These are phyloP conservation scores for Vanrija sp. DNA, from an alignment of 1,284 basidiomycete species.

Conservation along the genomic window DNA sequence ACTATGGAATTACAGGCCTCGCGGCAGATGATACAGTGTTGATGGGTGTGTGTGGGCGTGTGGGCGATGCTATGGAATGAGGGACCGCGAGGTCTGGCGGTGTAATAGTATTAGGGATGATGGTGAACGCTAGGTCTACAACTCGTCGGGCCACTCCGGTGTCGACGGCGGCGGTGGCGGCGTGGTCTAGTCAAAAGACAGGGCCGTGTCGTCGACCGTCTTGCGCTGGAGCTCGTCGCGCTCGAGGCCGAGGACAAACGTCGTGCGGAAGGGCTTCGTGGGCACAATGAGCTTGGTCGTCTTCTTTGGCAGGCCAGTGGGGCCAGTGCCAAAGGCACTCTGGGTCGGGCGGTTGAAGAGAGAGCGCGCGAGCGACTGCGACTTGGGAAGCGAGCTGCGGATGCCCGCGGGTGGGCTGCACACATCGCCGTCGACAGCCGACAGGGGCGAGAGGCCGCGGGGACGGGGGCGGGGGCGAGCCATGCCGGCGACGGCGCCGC, in stretches of 20 bases:
- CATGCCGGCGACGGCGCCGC: neutral
- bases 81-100: too few relatives aligned
- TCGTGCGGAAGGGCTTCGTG: slow-evolving; percentile 39
- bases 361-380: slow-evolving; percentile 37
- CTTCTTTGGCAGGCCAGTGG: slow-evolving; percentile 16
- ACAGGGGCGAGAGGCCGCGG: slow-evolving; percentile 18
- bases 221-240: slow-evolving; percentile 36
- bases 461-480: slow-evolving; percentile 4
- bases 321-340: slow-evolving; percentile 11
- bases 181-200: too few relatives aligned
- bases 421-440: slow-evolving; percentile 4
- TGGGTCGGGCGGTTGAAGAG: slow-evolving; percentile 26
- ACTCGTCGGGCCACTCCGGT: too few relatives aligned
- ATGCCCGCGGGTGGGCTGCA: neutral
- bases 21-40: too few relatives aligned
- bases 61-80: too few relatives aligned
- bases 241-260: slow-evolving; percentile 42
- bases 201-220: neutral
- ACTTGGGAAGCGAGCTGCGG: slow-evolving; percentile 26
- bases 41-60: too few relatives aligned
- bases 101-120: too few relatives aligned
- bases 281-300: slow-evolving; percentile 43
- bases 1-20: too few relatives aligned
- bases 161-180: too few relatives aligned
- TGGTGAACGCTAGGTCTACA: too few relatives aligned